phyloP scores from a whole-genome alignment of 208 protist genomes.

The Leishmania arabica region DNA sequence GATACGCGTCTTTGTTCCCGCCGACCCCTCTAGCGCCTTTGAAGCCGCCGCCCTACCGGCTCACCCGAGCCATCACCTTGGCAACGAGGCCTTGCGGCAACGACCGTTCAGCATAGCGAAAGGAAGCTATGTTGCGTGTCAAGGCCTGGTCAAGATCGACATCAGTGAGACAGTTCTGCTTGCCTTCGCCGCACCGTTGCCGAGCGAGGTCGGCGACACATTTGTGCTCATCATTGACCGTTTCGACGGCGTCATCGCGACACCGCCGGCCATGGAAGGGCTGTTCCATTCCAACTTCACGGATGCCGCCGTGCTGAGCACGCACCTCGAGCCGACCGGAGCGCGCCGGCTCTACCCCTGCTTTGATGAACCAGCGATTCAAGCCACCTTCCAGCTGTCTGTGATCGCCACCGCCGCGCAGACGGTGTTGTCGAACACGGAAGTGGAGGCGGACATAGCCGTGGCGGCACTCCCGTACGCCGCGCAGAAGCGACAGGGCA shows the following conservation, averaged over 20 bases:
- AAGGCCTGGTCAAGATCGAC: slow-evolving; percentile 1
- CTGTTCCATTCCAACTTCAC: slow-evolving; percentile 42
- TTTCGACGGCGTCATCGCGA: slow-evolving; percentile 48
- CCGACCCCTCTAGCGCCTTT: neutral
- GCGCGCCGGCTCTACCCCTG: slow-evolving; percentile 66
- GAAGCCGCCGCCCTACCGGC: neutral
- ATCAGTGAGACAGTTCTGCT: slow-evolving; percentile 47
- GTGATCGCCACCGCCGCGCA: slow-evolving; percentile 36
- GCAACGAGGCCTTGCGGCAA: neutral
- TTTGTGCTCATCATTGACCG: slow-evolving; percentile 41
- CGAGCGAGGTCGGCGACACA: slow-evolving; percentile 32
- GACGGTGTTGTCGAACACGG: slow-evolving; percentile 57
- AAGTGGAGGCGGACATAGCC: slow-evolving; percentile 35
- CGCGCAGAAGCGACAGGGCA: neutral
- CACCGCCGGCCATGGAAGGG: slow-evolving; percentile 17
- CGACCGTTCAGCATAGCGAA: neutral
- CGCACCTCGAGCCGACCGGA: slow-evolving; percentile 68
- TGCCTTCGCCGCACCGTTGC: slow-evolving; percentile 34
- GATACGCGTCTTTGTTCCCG: slow-evolving; percentile 8
- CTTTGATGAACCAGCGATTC: slow-evolving; percentile 72
- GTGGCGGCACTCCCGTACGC: slow-evolving; percentile 16
- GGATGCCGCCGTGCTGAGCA: slow-evolving; percentile 48
- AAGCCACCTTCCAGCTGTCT: slow-evolving; percentile 57
- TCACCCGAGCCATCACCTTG: slow-evolving; percentile 13
- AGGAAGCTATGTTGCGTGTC: slow-evolving; percentile 19